Percentiles rank a stretch among this genome's conserved stretches.
phyloP scores from a whole-genome alignment of 495 filamentous ascomycete genomes.

The Bacidia gigantensis region DNA sequence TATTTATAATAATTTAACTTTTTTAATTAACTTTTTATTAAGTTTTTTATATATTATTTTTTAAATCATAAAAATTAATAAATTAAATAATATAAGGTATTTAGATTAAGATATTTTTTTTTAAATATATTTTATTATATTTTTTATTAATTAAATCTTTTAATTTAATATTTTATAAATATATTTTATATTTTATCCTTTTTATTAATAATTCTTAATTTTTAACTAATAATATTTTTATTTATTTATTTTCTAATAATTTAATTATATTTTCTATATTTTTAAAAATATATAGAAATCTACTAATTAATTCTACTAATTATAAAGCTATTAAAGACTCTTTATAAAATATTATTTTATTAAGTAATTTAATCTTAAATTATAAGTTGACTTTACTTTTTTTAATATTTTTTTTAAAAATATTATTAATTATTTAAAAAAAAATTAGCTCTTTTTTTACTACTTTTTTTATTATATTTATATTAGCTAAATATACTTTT shows the following conservation, averaged over 20 bases:
- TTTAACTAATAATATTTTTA: not conserved
- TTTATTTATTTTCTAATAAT: conserved; percentile 1
- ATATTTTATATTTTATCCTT: not conserved
- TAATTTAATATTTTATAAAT: not conserved
- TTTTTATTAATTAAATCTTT: conserved; percentile 10
- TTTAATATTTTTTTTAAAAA: not conserved
- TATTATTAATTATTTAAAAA: too few species aligned
- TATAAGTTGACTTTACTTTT: not conserved
- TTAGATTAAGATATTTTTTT: conserved; percentile 2
- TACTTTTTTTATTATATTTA: too few species aligned
- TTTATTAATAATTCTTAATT: not conserved
- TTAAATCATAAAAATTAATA: conserved; percentile 11
- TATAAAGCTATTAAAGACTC: not conserved
- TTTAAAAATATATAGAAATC: not conserved
- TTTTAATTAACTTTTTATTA: not conserved
- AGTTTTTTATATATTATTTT: not conserved
- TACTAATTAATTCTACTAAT: not conserved
- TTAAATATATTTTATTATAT: conserved; percentile 10
- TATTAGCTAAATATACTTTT: not conserved
- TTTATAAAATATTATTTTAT: not conserved
- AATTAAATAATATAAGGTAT: conserved; percentile 1
- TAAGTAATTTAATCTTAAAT: not conserved
- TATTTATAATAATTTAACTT: not conserved
- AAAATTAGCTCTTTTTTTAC: too few species aligned
- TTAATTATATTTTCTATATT: not conserved